phyloP scores from a whole-genome alignment of 164 flowering plant species.

The Litsea cubeba region DNA sequence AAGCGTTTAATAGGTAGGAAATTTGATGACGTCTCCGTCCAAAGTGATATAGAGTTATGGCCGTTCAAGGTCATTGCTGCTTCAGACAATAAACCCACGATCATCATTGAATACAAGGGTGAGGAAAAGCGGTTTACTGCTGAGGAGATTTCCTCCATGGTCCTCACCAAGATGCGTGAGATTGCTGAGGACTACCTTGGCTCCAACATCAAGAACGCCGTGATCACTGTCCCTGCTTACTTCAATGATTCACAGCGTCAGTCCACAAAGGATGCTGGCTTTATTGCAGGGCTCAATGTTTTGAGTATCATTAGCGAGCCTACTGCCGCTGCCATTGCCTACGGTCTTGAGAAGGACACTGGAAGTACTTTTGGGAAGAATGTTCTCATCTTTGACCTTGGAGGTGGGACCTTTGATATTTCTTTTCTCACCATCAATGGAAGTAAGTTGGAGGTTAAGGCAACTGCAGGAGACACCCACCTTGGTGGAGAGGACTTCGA shows the following conservation, averaged over 20 bases:
- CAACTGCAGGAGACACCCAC: constrained; percentile 49
- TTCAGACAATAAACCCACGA: background rate
- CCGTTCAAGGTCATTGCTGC: constrained; percentile 4
- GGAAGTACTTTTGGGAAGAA: background rate
- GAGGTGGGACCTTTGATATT: constrained; percentile 59
- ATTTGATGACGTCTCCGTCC: background rate
- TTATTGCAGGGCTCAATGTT: background rate
- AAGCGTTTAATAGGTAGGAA: constrained; percentile 10
- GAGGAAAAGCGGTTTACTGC: constrained; percentile 7
- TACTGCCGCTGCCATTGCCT: constrained; percentile 4
- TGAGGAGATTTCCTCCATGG: background rate
- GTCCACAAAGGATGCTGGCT: constrained; percentile 36
- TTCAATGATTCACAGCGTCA: constrained; percentile 50
- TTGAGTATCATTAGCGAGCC: background rate
- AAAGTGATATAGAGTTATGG: constrained; percentile 6
- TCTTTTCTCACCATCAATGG: constrained; percentile 41
- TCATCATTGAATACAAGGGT: background rate
- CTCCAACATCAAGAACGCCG: background rate
- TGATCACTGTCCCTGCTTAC: constrained; percentile 3
- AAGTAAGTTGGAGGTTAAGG: constrained; percentile 44
- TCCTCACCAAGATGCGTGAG: background rate
- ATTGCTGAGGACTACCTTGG: background rate
- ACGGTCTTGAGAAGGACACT: background rate
- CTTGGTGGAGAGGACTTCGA: constrained; percentile 34
- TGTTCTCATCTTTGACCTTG: constrained; percentile 42